Evolutionary conservation across 2,329 filamentous ascomycete genomes (phyloP).

Genomic region (Fusarium euwallaceae): DNA sequence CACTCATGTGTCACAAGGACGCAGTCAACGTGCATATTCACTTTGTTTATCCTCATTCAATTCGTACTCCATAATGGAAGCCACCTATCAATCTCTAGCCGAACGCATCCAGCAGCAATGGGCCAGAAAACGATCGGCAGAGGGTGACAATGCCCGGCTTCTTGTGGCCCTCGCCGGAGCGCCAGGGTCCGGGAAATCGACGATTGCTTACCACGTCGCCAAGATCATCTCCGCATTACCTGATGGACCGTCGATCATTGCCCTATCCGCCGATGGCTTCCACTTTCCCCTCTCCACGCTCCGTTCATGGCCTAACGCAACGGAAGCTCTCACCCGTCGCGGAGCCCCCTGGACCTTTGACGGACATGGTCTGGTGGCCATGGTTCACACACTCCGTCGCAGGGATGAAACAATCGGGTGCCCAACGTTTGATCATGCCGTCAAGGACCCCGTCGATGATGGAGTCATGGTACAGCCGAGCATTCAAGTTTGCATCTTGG

Average conservation of each 20-base stretch:
- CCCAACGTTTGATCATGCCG: slow-evolving; percentile 80
- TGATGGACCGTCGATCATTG: slow-evolving; percentile 35
- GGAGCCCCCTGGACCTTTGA: slow-evolving; percentile 53
- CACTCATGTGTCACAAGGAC: not conserved
- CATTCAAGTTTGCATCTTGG: slow-evolving; percentile 75
- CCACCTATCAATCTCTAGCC: slow-evolving; percentile 42
- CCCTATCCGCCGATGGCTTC: slow-evolving; percentile 49
- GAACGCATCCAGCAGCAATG: slow-evolving; percentile 40
- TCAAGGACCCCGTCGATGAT: slow-evolving; percentile 77
- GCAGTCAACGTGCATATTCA: not conserved
- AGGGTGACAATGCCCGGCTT: slow-evolving; percentile 27
- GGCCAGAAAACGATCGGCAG: slow-evolving; percentile 28
- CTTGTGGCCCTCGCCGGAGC: slow-evolving; percentile 38
- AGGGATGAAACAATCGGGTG: slow-evolving; percentile 32
- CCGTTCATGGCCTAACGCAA: slow-evolving; percentile 47
- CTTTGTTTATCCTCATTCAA: not conserved
- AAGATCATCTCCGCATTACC: slow-evolving; percentile 21
- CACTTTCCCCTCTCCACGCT: slow-evolving; percentile 46
- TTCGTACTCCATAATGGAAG: slow-evolving; percentile 39
- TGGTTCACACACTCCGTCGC: slow-evolving; percentile 36
- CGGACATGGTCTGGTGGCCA: slow-evolving; percentile 35
- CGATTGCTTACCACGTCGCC: slow-evolving; percentile 35
- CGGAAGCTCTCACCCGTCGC: slow-evolving; percentile 48
- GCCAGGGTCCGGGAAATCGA: slow-evolving; percentile 41
- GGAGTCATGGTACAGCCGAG: slow-evolving; percentile 71